Percentiles rank a stretch among this genome's conserved stretches.
phyloP scores from a whole-genome alignment of 805 yeast genomes.

The Hanseniaspora nectarophila region DNA sequence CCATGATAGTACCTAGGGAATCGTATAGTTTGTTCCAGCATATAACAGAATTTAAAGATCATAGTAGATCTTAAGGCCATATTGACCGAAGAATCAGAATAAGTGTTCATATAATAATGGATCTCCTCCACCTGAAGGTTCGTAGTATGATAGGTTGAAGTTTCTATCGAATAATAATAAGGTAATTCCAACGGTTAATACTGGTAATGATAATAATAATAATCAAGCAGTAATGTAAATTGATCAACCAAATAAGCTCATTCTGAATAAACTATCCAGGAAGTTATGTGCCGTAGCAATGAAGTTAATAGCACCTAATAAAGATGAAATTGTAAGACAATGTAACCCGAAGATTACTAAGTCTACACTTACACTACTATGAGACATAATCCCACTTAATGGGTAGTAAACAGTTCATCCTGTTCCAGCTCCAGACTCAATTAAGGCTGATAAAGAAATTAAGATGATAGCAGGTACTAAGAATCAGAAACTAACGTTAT shows the following conservation, averaged over 20 bases:
- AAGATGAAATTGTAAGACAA: constrained; percentile 10
- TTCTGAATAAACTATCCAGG: constrained; percentile 14
- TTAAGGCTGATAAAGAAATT: constrained; percentile 17
- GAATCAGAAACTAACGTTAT: constrained; percentile 20
- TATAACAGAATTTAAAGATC: constrained; percentile 1
- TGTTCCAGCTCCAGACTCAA: constrained; percentile 18
- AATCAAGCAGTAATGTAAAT: constrained; percentile 15
- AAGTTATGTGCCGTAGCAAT: constrained; percentile 17
- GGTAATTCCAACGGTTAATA: constrained; percentile 17
- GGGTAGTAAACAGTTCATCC: constrained; percentile 18
- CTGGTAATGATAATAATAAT: constrained; percentile 16
- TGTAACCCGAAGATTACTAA: constrained; percentile 15
- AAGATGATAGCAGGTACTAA: constrained; percentile 20
- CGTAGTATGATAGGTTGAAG: constrained; percentile 17
- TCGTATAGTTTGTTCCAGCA: no score
- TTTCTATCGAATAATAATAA: constrained; percentile 16
- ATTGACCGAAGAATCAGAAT: constrained; percentile 17
- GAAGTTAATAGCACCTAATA: constrained; percentile 16
- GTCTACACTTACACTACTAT: constrained; percentile 15
- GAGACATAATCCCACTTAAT: constrained; percentile 16
- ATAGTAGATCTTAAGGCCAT: not conserved
- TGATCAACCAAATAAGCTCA: constrained; percentile 16
- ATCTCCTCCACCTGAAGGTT: constrained; percentile 17
- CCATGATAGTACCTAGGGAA: no score
- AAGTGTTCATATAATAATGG: constrained; percentile 16